A percentile compares a stretch with the other conserved stretches of the same genome.
These are phyloP conservation scores for Mortierella polycephala DNA, from an alignment of 371 early-diverging fungal genomes.

Conservation along the genomic window DNA sequence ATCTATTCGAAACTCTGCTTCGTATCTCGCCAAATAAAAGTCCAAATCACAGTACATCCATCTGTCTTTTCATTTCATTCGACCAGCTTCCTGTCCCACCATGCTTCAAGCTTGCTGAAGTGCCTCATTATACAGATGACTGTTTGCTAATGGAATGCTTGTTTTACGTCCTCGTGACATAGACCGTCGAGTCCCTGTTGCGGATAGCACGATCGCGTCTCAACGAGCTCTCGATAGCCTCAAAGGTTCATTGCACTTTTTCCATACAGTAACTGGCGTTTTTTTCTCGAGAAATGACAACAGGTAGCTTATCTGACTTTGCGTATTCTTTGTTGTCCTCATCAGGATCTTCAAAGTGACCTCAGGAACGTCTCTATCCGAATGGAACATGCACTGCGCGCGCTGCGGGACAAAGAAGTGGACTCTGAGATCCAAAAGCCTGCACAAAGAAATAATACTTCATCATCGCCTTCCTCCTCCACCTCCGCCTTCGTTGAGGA, in stretches of 20 bases:
- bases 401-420: constrained; percentile 30
- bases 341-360: constrained; percentile 40
- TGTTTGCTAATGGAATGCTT: constrained; percentile 2
- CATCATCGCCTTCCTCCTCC: no score
- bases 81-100: background rate
- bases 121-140: background rate
- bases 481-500: background rate
- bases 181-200: constrained; percentile 40
- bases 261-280: background rate
- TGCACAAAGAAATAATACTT: background rate
- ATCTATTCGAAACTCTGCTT: constrained; percentile 52
- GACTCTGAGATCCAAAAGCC: constrained; percentile 42
- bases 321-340: background rate
- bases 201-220: constrained; percentile 37
- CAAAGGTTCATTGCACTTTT: constrained; percentile 17
- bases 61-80: no score
- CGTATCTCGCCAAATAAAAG: constrained; percentile 48
- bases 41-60: constrained; percentile 31
- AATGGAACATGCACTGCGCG: constrained; percentile 42
- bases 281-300: background rate
- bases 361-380: constrained; percentile 27
- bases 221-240: constrained; percentile 20
- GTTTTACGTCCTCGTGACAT: background rate
- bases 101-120: background rate
- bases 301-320: background rate